Percentiles rank a stretch among this genome's conserved stretches.
phyloP scores from a whole-genome alignment of 305 asterid genomes.

The Petunia hybrid region DNA sequence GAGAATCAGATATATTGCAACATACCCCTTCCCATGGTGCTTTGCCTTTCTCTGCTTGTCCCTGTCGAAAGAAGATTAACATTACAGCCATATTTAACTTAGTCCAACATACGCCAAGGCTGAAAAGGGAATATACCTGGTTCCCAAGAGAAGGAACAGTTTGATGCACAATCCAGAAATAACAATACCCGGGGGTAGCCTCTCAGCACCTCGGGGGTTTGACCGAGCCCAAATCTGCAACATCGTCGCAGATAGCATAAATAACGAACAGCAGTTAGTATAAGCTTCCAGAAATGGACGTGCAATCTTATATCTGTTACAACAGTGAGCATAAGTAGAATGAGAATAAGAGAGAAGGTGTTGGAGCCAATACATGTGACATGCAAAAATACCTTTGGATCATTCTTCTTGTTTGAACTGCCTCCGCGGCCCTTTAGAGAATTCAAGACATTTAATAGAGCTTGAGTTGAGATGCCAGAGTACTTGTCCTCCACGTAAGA shows the following conservation, averaged over 20 bases:
- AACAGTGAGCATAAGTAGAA: neutral
- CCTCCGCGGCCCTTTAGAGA: conserved; percentile 65
- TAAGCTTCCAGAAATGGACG: conserved; percentile 7
- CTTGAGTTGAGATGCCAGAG: conserved; percentile 85
- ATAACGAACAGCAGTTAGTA: conserved; percentile 6
- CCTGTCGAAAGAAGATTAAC: conserved; percentile 51
- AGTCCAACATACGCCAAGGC: neutral
- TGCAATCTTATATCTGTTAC: neutral
- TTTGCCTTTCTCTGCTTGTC: conserved; percentile 71
- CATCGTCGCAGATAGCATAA: conserved; percentile 30
- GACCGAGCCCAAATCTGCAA: conserved; percentile 82
- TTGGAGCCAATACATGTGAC: neutral
- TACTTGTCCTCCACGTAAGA: conserved; percentile 74
- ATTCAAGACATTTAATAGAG: conserved; percentile 78
- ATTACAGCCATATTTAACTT: neutral
- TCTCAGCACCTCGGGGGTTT: conserved; percentile 92
- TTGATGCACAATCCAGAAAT: conserved; percentile 95
- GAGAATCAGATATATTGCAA: neutral
- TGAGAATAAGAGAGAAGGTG: neutral
- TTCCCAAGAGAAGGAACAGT: conserved; percentile 91
- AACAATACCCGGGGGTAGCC: conserved; percentile 84
- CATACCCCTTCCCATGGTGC: conserved; percentile 97
- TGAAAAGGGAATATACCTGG: conserved; percentile 56
- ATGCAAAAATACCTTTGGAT: conserved; percentile 53
- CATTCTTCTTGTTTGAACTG: conserved; percentile 49